Evolutionary conservation across 2,329 filamentous ascomycete species (phyloP).

Genomic region (Xylariales sp.): DNA sequence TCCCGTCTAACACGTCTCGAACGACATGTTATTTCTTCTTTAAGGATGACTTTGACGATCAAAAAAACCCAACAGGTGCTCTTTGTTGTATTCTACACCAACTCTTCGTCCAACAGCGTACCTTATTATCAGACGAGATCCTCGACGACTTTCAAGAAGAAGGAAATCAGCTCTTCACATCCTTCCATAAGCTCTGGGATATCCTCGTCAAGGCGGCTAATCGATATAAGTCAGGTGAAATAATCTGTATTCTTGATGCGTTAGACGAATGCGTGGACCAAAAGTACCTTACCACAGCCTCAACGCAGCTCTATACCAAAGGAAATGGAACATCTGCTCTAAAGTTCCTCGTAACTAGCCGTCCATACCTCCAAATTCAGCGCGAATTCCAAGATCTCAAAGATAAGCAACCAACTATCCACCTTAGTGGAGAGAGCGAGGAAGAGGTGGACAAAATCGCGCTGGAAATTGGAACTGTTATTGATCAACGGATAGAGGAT

Average conservation of each 20-base stretch:
- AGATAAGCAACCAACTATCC: constrained; percentile 18
- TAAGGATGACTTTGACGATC: constrained; percentile 33
- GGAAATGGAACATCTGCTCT: constrained; percentile 12
- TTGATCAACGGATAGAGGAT: constrained; percentile 15
- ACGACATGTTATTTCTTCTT: constrained; percentile 39
- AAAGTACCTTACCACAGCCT: constrained; percentile 14
- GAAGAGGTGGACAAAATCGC: constrained; percentile 22
- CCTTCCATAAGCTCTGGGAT: constrained; percentile 25
- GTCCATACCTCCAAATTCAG: constrained; percentile 25
- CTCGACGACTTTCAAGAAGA: constrained; percentile 14
- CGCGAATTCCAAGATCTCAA: constrained; percentile 15
- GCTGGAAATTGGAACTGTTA: constrained; percentile 24
- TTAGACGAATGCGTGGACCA: constrained; percentile 33
- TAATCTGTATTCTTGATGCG: constrained; percentile 34
- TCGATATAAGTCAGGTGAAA: constrained; percentile 12
- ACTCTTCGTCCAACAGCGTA: constrained; percentile 21
- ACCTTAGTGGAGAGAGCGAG: constrained; percentile 22
- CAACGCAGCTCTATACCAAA: constrained; percentile 20
- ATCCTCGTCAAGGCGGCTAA: constrained; percentile 16
- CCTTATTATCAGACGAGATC: constrained; percentile 17
- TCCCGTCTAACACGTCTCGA: constrained; percentile 12
- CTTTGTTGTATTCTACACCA: constrained; percentile 33
- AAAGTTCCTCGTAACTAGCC: constrained; percentile 34
- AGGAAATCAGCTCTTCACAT: constrained; percentile 10
- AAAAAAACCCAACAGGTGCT: constrained; percentile 23